phyloP scores from a whole-genome alignment of 495 filamentous ascomycete genomes.

The Durotheca rogersii region DNA sequence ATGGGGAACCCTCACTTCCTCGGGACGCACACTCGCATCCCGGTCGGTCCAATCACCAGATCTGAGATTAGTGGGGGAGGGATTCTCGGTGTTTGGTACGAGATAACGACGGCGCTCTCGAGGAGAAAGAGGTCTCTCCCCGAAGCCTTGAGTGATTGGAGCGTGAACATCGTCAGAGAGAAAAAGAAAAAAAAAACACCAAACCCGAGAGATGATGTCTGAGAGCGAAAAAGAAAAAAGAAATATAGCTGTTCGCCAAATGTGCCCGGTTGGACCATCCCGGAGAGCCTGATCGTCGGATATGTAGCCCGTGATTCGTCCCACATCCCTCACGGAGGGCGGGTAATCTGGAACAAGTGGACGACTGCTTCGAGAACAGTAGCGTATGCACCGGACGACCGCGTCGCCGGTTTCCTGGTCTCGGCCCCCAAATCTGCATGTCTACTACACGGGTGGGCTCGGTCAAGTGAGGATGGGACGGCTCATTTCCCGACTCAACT shows the following conservation, averaged over 20 bases:
- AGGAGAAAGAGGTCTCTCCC: not conserved
- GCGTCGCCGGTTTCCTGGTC: conserved; percentile 16
- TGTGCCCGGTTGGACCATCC: not conserved
- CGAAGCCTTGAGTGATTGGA: not conserved
- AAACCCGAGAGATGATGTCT: conserved; percentile 7
- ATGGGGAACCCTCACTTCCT: conserved; percentile 19
- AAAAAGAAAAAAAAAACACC: too few species aligned
- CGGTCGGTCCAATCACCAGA: conserved; percentile 20
- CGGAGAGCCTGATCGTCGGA: conserved; percentile 1
- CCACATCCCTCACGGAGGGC: not conserved
- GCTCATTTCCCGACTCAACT: conserved; percentile 1
- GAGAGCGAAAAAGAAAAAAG: too few species aligned
- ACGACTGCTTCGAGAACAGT: conserved; percentile 1
- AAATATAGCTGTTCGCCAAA: not conserved
- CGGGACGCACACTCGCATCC: conserved; percentile 22
- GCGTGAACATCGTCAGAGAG: conserved; percentile 3
- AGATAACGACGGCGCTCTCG: conserved; percentile 5
- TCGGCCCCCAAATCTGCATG: conserved; percentile 14
- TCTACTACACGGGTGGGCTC: conserved; percentile 5
- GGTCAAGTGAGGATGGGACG: conserved; percentile 3
- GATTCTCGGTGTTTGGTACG: conserved; percentile 1
- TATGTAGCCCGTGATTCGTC: not conserved
- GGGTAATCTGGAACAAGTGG: not conserved
- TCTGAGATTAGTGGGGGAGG: conserved; percentile 19
- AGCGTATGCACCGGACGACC: not conserved